These are phyloP conservation scores for Dothistroma pini DNA, from an alignment of 2,329 filamentous ascomycete species.

Conservation along the genomic window DNA sequence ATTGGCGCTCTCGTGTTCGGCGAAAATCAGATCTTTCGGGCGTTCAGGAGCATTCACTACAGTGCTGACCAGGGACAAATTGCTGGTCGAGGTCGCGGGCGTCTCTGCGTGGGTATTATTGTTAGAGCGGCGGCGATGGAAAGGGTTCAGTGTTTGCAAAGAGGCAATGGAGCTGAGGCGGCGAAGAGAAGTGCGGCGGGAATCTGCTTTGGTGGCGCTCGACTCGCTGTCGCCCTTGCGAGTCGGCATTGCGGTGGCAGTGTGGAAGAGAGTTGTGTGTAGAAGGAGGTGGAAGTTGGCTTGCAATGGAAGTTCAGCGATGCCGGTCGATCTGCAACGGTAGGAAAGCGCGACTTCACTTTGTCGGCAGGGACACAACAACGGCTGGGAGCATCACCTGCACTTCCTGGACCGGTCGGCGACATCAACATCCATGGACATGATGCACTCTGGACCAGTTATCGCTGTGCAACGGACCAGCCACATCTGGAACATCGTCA, in stretches of 20 bases:
- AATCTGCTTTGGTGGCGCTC: slow-evolving; percentile 20
- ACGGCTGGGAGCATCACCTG: not conserved
- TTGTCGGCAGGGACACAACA: not conserved
- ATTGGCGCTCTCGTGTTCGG: slow-evolving; percentile 2
- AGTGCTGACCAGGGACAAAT: slow-evolving; percentile 26
- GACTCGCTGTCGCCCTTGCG: slow-evolving; percentile 21
- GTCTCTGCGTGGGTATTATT: slow-evolving; percentile 22
- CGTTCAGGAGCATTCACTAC: slow-evolving; percentile 15
- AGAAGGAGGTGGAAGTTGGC: not conserved
- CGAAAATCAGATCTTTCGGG: slow-evolving; percentile 6
- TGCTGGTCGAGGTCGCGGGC: slow-evolving; percentile 25
- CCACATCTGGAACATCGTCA: not conserved
- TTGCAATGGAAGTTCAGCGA: not conserved
- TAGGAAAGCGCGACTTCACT: not conserved
- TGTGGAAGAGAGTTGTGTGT: not conserved
- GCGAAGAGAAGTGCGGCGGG: slow-evolving; percentile 26
- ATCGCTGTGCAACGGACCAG: not conserved
- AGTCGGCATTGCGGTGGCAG: slow-evolving; percentile 21
- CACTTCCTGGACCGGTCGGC: not conserved
- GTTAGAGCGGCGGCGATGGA: slow-evolving; percentile 33
- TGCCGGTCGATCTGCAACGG: not conserved
- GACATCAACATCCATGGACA: too few species aligned
- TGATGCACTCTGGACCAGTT: not conserved
- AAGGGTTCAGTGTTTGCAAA: slow-evolving; percentile 34
- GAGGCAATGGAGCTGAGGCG: slow-evolving; percentile 36